Conservation (phyloP, 2,329 filamentous ascomycete species). For the Dactylellina leptospora region DNA sequence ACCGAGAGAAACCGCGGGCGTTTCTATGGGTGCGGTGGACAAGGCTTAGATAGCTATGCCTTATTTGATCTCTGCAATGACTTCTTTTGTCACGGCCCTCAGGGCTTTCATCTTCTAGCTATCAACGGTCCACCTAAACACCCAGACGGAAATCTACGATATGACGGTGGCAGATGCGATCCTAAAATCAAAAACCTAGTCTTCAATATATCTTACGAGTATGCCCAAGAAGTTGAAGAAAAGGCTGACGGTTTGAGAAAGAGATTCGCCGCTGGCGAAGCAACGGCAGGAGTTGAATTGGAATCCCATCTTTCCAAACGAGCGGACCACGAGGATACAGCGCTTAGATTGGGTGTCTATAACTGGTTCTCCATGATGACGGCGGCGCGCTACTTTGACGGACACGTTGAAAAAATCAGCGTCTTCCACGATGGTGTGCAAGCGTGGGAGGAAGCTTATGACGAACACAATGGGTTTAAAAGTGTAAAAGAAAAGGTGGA, state of each 20-base stretch:
- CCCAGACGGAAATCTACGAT: not conserved
- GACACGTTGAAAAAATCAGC: constrained; percentile 4
- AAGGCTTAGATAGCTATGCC: not conserved
- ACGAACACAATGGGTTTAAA: not conserved
- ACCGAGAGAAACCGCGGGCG: not conserved
- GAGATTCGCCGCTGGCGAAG: not conserved
- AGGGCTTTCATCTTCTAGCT: constrained; percentile 17
- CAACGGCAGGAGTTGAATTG: not conserved
- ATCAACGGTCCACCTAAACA: constrained; percentile 4
- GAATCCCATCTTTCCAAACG: not conserved
- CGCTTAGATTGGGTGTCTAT: not conserved
- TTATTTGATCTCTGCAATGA: constrained; percentile 8
- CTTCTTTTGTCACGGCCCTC: constrained; percentile 38
- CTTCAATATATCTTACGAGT: constrained; percentile 22
- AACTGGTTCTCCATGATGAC: not conserved
- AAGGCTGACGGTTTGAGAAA: not conserved
- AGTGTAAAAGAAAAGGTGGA: too few species aligned
- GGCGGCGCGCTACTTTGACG: constrained; percentile 3
- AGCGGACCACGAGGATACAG: not conserved
- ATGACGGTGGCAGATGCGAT: constrained; percentile 19
- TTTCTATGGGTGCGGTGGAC: not conserved
- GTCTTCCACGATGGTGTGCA: constrained; percentile 3
- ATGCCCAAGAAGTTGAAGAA: not conserved
- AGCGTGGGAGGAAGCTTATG: not conserved
- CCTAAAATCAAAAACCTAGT: constrained; percentile 19